Conservation (phyloP, 768 basidiomycete species). For the Brasilioporus rufonigricans region DNA sequence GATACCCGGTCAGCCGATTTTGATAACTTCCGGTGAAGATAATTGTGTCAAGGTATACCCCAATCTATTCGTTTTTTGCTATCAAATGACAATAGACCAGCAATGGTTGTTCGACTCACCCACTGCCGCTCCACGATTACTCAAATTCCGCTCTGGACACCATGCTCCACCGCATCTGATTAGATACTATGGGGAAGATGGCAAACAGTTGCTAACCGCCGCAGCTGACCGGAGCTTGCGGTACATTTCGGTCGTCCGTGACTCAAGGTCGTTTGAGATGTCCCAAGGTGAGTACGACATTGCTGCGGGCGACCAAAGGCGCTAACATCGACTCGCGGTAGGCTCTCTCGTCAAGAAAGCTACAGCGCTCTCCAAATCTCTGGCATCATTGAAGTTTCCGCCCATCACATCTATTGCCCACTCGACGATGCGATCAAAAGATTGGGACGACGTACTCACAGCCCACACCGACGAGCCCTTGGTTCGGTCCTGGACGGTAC, state of each 20-base stretch:
- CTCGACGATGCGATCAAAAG: slow-evolving; percentile 79
- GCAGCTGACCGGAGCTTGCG: slow-evolving; percentile 87
- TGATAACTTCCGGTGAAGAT: slow-evolving; percentile 89
- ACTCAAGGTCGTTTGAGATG: slow-evolving; percentile 91
- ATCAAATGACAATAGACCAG: slow-evolving; percentile 39
- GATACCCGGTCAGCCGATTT: slow-evolving; percentile 88
- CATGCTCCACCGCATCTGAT: slow-evolving; percentile 88
- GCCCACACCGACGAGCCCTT: slow-evolving; percentile 79
- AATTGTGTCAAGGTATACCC: slow-evolving; percentile 86
- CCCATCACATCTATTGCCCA: slow-evolving; percentile 75
- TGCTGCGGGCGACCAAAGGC: not conserved
- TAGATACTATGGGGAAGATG: slow-evolving; percentile 95
- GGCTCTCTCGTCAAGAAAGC: slow-evolving; percentile 86
- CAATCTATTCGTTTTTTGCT: not conserved
- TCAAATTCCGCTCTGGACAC: slow-evolving; percentile 93
- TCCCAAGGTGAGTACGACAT: slow-evolving; percentile 69
- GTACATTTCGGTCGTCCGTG: slow-evolving; percentile 89
- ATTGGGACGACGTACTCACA: slow-evolving; percentile 98
- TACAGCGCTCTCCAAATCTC: slow-evolving; percentile 68
- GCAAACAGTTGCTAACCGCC: slow-evolving; percentile 88
- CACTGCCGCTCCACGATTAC: slow-evolving; percentile 75
- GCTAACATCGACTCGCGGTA: slow-evolving; percentile 29
- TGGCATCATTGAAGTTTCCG: slow-evolving; percentile 82
- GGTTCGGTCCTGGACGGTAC: slow-evolving; percentile 86
- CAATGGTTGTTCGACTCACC: slow-evolving; percentile 99